Base-by-base conservation (phyloP, 148 eudicot species). In the Suaeda aralocaspica region DNA sequence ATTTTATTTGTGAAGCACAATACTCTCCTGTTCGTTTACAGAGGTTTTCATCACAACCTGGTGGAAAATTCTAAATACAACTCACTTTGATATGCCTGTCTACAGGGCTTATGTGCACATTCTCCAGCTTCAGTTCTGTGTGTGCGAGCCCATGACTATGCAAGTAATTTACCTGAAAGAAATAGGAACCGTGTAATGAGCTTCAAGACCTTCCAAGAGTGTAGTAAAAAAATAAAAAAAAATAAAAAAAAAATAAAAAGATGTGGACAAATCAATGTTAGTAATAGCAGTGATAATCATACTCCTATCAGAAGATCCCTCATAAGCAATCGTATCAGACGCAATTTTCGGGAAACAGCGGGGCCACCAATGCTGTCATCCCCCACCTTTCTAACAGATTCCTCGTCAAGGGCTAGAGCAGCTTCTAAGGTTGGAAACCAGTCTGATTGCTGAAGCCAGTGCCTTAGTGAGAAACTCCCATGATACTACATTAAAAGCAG, bases 61-160 rank as follows among this genome's bases (percentile, higher is more conserved):
- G 34, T 34, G 4, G 52, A 24, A 46, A 62, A 19, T 49, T 34
- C 12, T 3, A 21, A 39, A n/a, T 26, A 46, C 49, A 60, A 75
- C 97, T 75, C 79, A 95, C 97, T 85, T 95, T 95, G 68, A 95
- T 88, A 83, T 91, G 99, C 71, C 90, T 82, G 78, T 95, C 99
- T 73, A 95, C 83, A 25, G 96, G 97, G 83, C 99, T 84, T 72
- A 95, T 78, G 63, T 95, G 99, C 74, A 95, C 82, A 78, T 91
- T 95, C 66, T 95, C 99, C 64, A 95, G 82, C 81, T 88, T 91
- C 87, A 95, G 76, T 80, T 95, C 97, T 45, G 99, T 95, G 76
- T 95, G 99, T 59, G 99, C 99, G 34, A 95, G 94, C 78, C 99
- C 99, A 78, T 95, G 96, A 81, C 93, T 89, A 80, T 95, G 99